phyloP scores from a whole-genome alignment of 2,329 filamentous ascomycete genomes.

The Neopestalotiopsis sp. region DNA sequence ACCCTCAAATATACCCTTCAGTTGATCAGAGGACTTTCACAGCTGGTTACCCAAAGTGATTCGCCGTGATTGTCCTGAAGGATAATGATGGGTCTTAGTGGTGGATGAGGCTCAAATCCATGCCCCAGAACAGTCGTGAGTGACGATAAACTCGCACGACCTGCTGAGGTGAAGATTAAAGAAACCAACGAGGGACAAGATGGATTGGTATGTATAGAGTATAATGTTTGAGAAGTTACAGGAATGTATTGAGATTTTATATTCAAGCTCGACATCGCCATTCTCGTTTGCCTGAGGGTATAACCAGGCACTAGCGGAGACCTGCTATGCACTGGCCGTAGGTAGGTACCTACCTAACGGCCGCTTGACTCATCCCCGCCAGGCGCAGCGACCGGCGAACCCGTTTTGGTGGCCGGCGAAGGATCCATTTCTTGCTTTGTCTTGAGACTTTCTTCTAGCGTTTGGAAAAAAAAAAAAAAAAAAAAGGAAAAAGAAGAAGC shows the following conservation, averaged over 20 bases:
- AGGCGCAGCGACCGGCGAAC: not conserved
- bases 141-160: not conserved
- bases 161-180: not conserved
- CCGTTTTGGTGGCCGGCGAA: not conserved
- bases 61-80: not conserved
- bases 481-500: not conserved
- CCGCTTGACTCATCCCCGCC: conserved; percentile 13
- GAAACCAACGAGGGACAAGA: no score
- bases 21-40: not conserved
- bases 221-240: not conserved
- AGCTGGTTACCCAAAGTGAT: not conserved
- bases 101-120: not conserved
- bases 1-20: not conserved
- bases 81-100: not conserved
- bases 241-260: not conserved
- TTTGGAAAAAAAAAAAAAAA: no score
- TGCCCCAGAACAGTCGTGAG: not conserved
- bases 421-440: not conserved
- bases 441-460: not conserved
- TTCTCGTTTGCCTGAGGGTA: not conserved
- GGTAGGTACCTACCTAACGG: no score
- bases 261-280: not conserved
- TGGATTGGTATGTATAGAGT: not conserved
- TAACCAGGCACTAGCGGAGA: not conserved
- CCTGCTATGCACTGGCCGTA: not conserved